These are phyloP conservation scores for Fonsecaea pugnacius DNA, from an alignment of 2,329 filamentous ascomycete genomes.

Conservation along the genomic window DNA sequence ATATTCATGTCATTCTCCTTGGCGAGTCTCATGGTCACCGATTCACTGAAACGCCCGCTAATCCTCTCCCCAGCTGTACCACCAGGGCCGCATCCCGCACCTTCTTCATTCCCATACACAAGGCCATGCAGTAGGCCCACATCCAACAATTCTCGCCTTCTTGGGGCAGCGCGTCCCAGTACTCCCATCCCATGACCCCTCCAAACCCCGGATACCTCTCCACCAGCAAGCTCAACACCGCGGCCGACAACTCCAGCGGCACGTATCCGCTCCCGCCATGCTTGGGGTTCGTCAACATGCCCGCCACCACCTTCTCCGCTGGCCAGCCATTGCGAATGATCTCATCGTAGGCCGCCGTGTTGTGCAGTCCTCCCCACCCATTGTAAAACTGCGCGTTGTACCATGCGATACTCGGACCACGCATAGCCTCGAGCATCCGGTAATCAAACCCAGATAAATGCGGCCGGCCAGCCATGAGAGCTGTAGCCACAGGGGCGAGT, in stretches of 20 bases:
- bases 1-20: background rate
- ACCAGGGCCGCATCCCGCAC: conserved; percentile 43
- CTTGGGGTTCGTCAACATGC: conserved; percentile 75
- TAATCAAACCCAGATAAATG: conserved; percentile 83
- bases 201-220: conserved; percentile 72
- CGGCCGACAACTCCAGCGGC: conserved; percentile 60
- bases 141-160: conserved; percentile 66
- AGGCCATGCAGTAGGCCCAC: conserved; percentile 74
- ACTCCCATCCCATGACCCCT: conserved; percentile 94
- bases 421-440: conserved; percentile 69
- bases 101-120: conserved; percentile 51
- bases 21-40: background rate
- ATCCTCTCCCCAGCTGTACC: conserved; percentile 41
- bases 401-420: conserved; percentile 72
- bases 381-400: conserved; percentile 96
- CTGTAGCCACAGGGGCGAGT: conserved; percentile 79
- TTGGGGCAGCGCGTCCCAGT: conserved; percentile 78
- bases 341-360: conserved; percentile 49
- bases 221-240: conserved; percentile 62
- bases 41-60: conserved; percentile 33
- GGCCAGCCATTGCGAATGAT: conserved; percentile 66
- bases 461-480: conserved; percentile 62
- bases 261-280: conserved; percentile 72
- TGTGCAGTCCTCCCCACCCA: conserved; percentile 74
- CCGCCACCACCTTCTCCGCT: conserved; percentile 74